phyloP scores from a whole-genome alignment of 768 basidiomycete genomes.

The Podaxis sp. region DNA sequence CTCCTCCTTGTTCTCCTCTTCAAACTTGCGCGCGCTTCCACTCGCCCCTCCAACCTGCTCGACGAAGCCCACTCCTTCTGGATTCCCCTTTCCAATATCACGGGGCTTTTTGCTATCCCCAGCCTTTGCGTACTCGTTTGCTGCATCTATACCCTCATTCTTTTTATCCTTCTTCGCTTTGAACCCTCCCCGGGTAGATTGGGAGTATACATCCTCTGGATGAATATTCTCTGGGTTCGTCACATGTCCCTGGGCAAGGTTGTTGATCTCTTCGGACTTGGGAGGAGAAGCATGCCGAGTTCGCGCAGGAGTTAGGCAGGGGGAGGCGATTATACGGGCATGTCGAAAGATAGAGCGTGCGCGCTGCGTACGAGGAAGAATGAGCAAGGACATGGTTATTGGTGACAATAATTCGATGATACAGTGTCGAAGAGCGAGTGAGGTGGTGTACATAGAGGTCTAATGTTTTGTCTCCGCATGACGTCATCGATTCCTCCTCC shows the following conservation, averaged over 20 bases:
- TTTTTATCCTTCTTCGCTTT: constrained; percentile 15
- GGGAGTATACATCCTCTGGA: constrained; percentile 19
- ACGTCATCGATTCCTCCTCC: neutral
- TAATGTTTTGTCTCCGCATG: neutral
- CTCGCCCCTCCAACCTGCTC: constrained; percentile 26
- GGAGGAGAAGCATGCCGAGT: neutral
- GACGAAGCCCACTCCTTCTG: constrained; percentile 24
- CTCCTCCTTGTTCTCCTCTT: constrained; percentile 11
- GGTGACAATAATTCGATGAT: neutral
- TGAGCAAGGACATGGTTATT: neutral
- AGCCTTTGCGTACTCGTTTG: constrained; percentile 8
- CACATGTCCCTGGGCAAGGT: constrained; percentile 21
- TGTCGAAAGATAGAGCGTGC: neutral
- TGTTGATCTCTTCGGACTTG: constrained; percentile 11
- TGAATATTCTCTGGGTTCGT: constrained; percentile 20
- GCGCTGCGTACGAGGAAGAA: neutral
- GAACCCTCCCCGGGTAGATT: constrained; percentile 18
- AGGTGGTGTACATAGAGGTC: neutral
- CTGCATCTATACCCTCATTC: constrained; percentile 21
- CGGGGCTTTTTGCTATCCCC: constrained; percentile 14
- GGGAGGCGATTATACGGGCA: neutral
- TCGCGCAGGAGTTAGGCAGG: neutral
- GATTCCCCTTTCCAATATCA: constrained; percentile 21
- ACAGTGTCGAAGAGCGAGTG: neutral
- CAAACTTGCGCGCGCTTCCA: constrained; percentile 20